A percentile compares a stretch with the other conserved stretches of the same genome.
Conservation (phyloP, 768 basidiomycete genomes). For the Russula virescens region DNA sequence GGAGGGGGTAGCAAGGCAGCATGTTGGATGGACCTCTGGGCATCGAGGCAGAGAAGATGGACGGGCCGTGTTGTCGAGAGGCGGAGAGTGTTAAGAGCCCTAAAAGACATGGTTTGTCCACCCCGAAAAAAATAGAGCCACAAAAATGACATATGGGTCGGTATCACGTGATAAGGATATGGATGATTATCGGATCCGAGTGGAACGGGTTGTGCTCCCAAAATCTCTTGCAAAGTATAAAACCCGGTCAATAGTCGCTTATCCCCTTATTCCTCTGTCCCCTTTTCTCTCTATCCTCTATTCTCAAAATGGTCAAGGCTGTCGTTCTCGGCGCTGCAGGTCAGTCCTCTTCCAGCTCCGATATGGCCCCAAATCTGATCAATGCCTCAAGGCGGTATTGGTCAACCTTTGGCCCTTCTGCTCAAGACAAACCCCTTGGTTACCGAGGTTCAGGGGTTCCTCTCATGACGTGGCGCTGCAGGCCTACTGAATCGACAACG, state of each 20-base stretch:
- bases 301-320: constrained; percentile 57
- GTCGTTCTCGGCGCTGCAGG: constrained; percentile 97
- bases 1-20: neutral
- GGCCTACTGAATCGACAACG: neutral
- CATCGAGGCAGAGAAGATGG: neutral
- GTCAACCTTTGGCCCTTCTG: constrained; percentile 90
- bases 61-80: neutral
- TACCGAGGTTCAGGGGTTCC: constrained; percentile 49
- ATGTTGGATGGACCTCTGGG: neutral
- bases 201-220: neutral
- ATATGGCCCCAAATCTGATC: constrained; percentile 4
- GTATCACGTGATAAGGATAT: neutral
- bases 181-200: constrained; percentile 4
- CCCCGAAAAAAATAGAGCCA: too few relatives aligned
- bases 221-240: neutral
- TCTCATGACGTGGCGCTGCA: neutral
- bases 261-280: constrained; percentile 3
- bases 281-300: constrained; percentile 1
- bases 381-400: constrained; percentile 75
- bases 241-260: neutral
- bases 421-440: constrained; percentile 81
- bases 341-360: constrained; percentile 30
- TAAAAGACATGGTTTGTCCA: neutral
- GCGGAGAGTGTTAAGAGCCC: neutral
- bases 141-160: too few relatives aligned